Evolutionary conservation across 2,329 filamentous ascomycete genomes (phyloP), one percentile per base, ranked within the genome.

Genomic region (Chrysoporthe cubensis): DNA sequence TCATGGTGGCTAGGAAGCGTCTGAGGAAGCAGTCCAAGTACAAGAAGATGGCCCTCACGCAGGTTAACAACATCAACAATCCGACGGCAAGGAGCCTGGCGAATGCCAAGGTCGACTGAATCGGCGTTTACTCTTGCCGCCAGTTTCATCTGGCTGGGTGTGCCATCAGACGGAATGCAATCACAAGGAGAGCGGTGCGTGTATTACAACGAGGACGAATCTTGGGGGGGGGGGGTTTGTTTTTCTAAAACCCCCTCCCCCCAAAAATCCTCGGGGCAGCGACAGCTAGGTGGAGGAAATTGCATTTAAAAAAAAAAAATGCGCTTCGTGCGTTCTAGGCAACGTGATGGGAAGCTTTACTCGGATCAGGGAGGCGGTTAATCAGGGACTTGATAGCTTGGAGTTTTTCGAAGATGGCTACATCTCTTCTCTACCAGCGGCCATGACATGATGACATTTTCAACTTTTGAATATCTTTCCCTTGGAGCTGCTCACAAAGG

Each of bases 1-100:
- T 99, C 69, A 99, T 99, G 96, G 96, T 98, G 46, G 96, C 96
- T 8, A 86, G 96, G 68, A 97, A 97, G 83, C 91, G 92, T 67
- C 84, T 97, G 56, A 86, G 92, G 61, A 97, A 97, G 79, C 92
- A 96, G 80, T 90, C 88, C 77, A 94, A 95, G 77, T 91, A 91
- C 77, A 91, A 91, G 79, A 87, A 88, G 69, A 85, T 88, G 21
- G 87, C 89, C 56, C 82, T 92, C 69, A 88, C 89, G 68, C 87
- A 96, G 71, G 90, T 93, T 71, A 97, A 97, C 79, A 95, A 96
- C 73, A 84, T 97, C 66, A 87, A 85, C 71, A 91, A 90, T 69
- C 90, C 91, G 13, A 85, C 84, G 64, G 86, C 88, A 62, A 85
- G 85, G 70, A 88, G 86, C 74, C 82, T 95, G 56, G 88, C 89